Conservation (phyloP, 2,329 filamentous ascomycete species). For the Dothiorella sarmentorum region DNA sequence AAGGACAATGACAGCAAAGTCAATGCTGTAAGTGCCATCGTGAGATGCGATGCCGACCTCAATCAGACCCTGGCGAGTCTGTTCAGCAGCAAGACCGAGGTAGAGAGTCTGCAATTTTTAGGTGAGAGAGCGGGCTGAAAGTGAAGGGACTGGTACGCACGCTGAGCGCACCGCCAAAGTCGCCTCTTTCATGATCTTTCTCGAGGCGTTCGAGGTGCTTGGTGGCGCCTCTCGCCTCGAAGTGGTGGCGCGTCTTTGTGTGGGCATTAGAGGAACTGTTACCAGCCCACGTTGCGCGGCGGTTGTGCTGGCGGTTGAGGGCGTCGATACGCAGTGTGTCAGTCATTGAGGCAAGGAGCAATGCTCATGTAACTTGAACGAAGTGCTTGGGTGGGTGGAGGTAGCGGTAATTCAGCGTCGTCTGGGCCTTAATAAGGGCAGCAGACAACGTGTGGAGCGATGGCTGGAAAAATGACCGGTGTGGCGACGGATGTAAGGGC, state of each 20-base stretch:
- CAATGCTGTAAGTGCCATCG: slow-evolving; percentile 70
- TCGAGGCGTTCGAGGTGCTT: slow-evolving; percentile 24
- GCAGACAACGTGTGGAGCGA: slow-evolving; percentile 7
- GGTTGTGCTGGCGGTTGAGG: slow-evolving; percentile 3
- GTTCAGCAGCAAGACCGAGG: slow-evolving; percentile 59
- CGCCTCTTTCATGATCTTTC: slow-evolving; percentile 21
- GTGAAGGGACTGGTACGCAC: slow-evolving; percentile 13
- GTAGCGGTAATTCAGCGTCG: background rate
- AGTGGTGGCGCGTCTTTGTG: slow-evolving; percentile 25
- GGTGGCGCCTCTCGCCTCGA: slow-evolving; percentile 27
- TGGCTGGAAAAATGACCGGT: background rate
- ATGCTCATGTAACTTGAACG: background rate
- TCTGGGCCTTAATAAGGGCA: background rate
- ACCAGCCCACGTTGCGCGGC: slow-evolving; percentile 16
- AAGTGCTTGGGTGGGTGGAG: background rate
- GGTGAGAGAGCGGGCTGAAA: background rate
- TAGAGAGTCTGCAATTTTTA: slow-evolving; percentile 45
- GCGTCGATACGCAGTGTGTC: slow-evolving; percentile 5
- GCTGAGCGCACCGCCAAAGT: slow-evolving; percentile 22
- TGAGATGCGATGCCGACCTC: slow-evolving; percentile 67
- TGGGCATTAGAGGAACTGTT: background rate
- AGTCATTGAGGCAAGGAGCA: slow-evolving; percentile 8
- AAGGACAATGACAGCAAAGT: slow-evolving; percentile 65
- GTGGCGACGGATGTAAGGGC: slow-evolving; percentile 1
- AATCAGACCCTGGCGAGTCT: slow-evolving; percentile 50